phyloP scores from a whole-genome alignment of 495 filamentous ascomycete species.

The Evernia prunastri region DNA sequence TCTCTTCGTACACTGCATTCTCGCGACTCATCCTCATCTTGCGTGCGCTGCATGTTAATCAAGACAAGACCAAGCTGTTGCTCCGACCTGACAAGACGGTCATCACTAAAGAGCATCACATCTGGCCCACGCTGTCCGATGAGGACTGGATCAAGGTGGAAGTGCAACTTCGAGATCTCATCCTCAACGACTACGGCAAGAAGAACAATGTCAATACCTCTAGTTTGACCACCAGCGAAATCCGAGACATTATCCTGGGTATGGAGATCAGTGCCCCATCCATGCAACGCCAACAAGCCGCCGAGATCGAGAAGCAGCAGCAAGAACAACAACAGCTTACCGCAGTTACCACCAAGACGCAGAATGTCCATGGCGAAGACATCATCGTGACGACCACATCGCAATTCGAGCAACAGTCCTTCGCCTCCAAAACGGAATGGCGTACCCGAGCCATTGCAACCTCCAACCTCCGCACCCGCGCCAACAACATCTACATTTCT shows the following conservation, averaged over 20 bases:
- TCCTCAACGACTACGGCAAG: constrained; percentile 98
- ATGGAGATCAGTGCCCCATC: constrained; percentile 99
- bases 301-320: constrained; percentile 98
- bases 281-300: constrained; percentile 96
- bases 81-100: constrained; percentile 97
- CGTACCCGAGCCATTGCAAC: constrained; percentile 93
- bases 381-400: constrained; percentile 98
- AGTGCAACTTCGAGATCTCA: constrained; percentile 89
- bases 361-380: constrained; percentile 95
- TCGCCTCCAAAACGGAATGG: constrained; percentile 99
- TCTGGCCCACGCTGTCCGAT: constrained; percentile 91
- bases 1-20: constrained; percentile 98
- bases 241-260: constrained; percentile 96
- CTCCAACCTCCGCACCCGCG: constrained; percentile 85
- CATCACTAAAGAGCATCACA: constrained; percentile 97
- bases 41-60: constrained; percentile 92
- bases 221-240: constrained; percentile 91
- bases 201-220: constrained; percentile 99
- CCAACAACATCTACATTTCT: constrained; percentile 98
- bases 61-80: constrained; percentile 96
- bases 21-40: constrained; percentile 93
- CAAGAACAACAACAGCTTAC: constrained; percentile 95
- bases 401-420: constrained; percentile 93
- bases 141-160: constrained; percentile 99
- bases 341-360: constrained; percentile 95